A percentile compares a stretch with the other conserved stretches of the same genome.
Conservation (phyloP, 116 monocot species). For the Iris pallida region DNA sequence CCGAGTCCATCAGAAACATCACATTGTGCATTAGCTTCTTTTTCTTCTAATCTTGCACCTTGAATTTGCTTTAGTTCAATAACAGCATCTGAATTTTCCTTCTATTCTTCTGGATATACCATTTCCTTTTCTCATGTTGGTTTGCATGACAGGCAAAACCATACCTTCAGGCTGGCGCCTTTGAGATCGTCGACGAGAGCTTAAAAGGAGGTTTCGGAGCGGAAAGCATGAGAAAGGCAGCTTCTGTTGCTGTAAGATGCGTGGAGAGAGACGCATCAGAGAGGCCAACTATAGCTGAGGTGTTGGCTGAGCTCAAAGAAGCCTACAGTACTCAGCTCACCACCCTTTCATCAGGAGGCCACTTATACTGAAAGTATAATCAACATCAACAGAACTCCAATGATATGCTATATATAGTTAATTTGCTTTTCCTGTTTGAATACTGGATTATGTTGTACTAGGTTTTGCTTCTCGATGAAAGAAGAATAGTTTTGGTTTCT, state of each 20-base stretch:
- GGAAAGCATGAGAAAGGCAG: constrained; percentile 48
- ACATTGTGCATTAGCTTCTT: neutral
- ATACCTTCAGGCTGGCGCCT: constrained; percentile 43
- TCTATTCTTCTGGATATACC: neutral
- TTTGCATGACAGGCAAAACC: constrained; percentile 42
- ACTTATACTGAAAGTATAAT: neutral
- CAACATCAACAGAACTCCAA: too few relatives aligned
- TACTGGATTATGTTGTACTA: too few relatives aligned
- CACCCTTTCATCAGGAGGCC: constrained; percentile 15
- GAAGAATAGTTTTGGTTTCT: too few relatives aligned
- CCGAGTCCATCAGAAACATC: too few relatives aligned
- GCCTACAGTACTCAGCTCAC: constrained; percentile 40
- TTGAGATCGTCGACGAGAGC: constrained; percentile 44
- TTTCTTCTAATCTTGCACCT: neutral
- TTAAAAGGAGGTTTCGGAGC: constrained; percentile 26
- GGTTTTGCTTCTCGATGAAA: too few relatives aligned
- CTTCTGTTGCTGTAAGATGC: constrained; percentile 40
- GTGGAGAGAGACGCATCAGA: constrained; percentile 43
- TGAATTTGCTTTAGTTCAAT: neutral
- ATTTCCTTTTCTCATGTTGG: neutral
- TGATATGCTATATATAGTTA: too few relatives aligned
- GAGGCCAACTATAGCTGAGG: constrained; percentile 45
- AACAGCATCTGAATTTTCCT: neutral
- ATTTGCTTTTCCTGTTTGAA: too few relatives aligned
- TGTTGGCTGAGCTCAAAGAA: constrained; percentile 44